A percentile compares a stretch with the other conserved stretches of the same genome.
phyloP scores from a whole-genome alignment of 2,329 filamentous ascomycete genomes.

The Grosmannia huntii region DNA sequence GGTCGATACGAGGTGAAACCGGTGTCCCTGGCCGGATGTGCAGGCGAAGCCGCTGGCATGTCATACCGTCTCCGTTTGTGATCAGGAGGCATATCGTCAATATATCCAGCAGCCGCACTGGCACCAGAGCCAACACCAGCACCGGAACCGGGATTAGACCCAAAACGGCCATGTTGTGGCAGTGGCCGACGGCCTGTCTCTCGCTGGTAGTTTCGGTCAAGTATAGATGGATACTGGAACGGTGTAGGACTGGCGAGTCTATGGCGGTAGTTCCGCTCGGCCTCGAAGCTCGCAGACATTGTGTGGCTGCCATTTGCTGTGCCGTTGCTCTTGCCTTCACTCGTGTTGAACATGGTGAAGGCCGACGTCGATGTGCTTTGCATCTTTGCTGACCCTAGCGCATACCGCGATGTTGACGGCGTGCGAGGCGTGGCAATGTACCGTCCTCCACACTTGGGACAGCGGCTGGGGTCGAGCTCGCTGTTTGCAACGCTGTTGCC shows the following conservation, averaged over 20 bases:
- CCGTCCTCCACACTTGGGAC: slow-evolving; percentile 59
- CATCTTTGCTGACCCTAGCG: not conserved
- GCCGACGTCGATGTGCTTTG: not conserved
- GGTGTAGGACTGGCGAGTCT: slow-evolving; percentile 10
- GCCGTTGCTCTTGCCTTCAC: slow-evolving; percentile 15
- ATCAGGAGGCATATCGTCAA: slow-evolving; percentile 34
- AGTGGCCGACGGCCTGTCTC: slow-evolving; percentile 4
- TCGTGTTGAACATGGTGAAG: not conserved
- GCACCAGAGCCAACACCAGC: not conserved
- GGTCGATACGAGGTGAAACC: not conserved
- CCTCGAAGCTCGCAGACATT: slow-evolving; percentile 12
- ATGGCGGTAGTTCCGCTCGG: slow-evolving; percentile 19
- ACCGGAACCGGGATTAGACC: not conserved
- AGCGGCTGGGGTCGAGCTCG: slow-evolving; percentile 36
- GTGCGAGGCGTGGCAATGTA: slow-evolving; percentile 51
- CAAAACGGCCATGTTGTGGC: slow-evolving; percentile 1
- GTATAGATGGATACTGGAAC: not conserved
- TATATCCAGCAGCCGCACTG: slow-evolving; percentile 11
- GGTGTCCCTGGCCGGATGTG: not conserved
- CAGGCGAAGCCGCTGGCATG: slow-evolving; percentile 15
- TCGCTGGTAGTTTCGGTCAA: not conserved
- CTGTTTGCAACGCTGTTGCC: slow-evolving; percentile 26
- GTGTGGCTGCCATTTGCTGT: slow-evolving; percentile 11
- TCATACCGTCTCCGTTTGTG: slow-evolving; percentile 51
- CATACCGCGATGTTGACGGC: slow-evolving; percentile 31